Evolutionary conservation across 1,284 basidiomycete genomes (phyloP).

Genomic region (Naganishia sp.): DNA sequence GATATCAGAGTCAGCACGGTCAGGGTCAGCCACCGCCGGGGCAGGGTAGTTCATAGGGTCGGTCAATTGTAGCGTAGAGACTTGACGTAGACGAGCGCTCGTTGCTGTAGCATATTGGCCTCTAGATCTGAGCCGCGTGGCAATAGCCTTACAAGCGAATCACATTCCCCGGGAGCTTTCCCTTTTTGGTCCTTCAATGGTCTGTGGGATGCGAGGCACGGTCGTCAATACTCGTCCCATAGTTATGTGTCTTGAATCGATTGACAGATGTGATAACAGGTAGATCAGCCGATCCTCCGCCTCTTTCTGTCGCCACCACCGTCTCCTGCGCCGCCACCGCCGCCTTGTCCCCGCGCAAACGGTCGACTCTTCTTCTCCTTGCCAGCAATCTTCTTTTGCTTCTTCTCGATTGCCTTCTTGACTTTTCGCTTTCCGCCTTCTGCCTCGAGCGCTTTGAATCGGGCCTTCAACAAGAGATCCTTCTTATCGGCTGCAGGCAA

Average conservation of each 20-base stretch:
- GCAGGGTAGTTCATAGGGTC: background rate
- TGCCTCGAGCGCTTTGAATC: conserved; percentile 72
- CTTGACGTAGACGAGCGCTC: too few relatives aligned
- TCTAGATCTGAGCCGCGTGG: too few relatives aligned
- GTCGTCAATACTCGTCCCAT: too few relatives aligned
- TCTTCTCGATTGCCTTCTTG: conserved; percentile 84
- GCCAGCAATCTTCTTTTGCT: conserved; percentile 78
- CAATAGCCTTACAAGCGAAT: too few relatives aligned
- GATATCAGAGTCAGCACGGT: conserved; percentile 15
- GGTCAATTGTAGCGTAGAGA: background rate
- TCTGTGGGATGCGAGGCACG: too few relatives aligned
- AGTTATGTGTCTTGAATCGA: too few relatives aligned
- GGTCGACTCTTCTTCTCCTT: conserved; percentile 87
- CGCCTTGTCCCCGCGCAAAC: conserved; percentile 54
- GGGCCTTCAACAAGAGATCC: conserved; percentile 68
- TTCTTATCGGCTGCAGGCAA: conserved; percentile 68
- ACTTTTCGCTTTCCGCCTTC: conserved; percentile 76
- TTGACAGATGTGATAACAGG: too few relatives aligned
- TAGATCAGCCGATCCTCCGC: conserved; percentile 27
- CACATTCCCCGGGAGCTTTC: too few relatives aligned
- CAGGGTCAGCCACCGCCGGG: conserved; percentile 9
- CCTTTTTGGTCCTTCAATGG: too few relatives aligned
- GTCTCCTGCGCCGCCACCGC: conserved; percentile 28
- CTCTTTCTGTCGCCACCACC: conserved; percentile 30
- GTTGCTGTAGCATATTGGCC: too few relatives aligned